Conservation (phyloP, 768 basidiomycete species). For the Amanita inopinata region DNA sequence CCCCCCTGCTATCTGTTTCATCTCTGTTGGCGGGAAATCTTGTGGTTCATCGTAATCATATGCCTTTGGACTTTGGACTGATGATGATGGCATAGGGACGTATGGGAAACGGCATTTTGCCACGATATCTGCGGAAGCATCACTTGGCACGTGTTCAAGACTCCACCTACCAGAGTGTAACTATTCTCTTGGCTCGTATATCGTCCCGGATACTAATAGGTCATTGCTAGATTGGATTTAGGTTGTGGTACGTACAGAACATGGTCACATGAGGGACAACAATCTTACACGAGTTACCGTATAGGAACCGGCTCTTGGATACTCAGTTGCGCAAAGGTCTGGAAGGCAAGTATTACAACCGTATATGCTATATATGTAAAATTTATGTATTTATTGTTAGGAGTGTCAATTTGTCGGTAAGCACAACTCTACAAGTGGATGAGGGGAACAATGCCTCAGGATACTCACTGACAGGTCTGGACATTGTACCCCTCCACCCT, state of each 20-base stretch:
- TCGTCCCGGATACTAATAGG: not conserved
- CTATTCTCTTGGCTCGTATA: constrained; percentile 15
- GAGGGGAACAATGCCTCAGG: not conserved
- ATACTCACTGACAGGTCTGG: constrained; percentile 35
- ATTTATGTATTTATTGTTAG: constrained; percentile 19
- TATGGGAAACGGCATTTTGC: constrained; percentile 54
- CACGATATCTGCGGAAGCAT: constrained; percentile 45
- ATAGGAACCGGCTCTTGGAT: constrained; percentile 71
- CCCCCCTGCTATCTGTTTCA: constrained; percentile 5
- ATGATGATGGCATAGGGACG: constrained; percentile 40
- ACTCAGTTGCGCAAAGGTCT: constrained; percentile 48
- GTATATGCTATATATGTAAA: constrained; percentile 5
- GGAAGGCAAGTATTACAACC: constrained; percentile 41
- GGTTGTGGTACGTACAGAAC: constrained; percentile 51
- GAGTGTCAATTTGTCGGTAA: constrained; percentile 55
- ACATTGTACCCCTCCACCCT: constrained; percentile 65
- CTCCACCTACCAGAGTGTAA: constrained; percentile 53
- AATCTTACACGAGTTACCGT: not conserved
- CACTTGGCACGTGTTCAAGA: constrained; percentile 57
- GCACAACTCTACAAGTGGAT: constrained; percentile 11
- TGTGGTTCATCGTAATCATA: not conserved
- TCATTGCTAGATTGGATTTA: constrained; percentile 45
- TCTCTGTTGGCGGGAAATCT: too few relatives aligned
- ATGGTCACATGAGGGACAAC: not conserved
- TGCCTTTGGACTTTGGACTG: constrained; percentile 1